phyloP scores from a whole-genome alignment of 2,329 filamentous ascomycete genomes.

The Clonostachys solani region DNA sequence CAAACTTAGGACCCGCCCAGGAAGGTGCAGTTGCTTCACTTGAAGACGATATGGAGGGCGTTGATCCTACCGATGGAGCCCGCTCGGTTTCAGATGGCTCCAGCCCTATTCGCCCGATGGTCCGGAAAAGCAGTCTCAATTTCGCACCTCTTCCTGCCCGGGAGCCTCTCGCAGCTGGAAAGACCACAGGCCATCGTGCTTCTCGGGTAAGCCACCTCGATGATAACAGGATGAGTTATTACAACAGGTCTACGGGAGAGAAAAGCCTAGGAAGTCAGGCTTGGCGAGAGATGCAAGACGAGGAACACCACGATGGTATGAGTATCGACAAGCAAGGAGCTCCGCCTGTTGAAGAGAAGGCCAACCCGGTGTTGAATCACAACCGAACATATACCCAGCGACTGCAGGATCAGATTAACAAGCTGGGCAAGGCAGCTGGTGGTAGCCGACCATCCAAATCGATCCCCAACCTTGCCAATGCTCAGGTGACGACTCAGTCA shows the following conservation, averaged over 20 bases:
- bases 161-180: slow-evolving; percentile 80
- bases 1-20: too few relatives aligned
- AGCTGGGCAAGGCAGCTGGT: slow-evolving; percentile 54
- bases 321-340: slow-evolving; percentile 32
- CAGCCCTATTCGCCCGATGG: slow-evolving; percentile 69
- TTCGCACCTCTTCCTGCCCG: slow-evolving; percentile 91
- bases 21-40: too few relatives aligned
- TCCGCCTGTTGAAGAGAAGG: slow-evolving; percentile 33
- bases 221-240: slow-evolving; percentile 66
- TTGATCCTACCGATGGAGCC: slow-evolving; percentile 32
- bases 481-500: slow-evolving; percentile 22
- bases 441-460: slow-evolving; percentile 43
- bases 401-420: slow-evolving; percentile 87
- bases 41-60: background rate
- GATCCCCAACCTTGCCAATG: slow-evolving; percentile 27
- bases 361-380: slow-evolving; percentile 42
- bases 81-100: slow-evolving; percentile 65
- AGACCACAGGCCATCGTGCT: slow-evolving; percentile 69
- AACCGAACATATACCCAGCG: slow-evolving; percentile 92
- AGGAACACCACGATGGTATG: slow-evolving; percentile 10
- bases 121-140: slow-evolving; percentile 91
- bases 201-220: slow-evolving; percentile 80
- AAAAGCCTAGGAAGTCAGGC: slow-evolving; percentile 59
- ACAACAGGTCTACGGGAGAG: slow-evolving; percentile 68
- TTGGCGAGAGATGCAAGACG: slow-evolving; percentile 43